Base-by-base conservation (phyloP, 225 moss, liverwort and hornwort species). In the Pseudisothecium myosuroides region DNA sequence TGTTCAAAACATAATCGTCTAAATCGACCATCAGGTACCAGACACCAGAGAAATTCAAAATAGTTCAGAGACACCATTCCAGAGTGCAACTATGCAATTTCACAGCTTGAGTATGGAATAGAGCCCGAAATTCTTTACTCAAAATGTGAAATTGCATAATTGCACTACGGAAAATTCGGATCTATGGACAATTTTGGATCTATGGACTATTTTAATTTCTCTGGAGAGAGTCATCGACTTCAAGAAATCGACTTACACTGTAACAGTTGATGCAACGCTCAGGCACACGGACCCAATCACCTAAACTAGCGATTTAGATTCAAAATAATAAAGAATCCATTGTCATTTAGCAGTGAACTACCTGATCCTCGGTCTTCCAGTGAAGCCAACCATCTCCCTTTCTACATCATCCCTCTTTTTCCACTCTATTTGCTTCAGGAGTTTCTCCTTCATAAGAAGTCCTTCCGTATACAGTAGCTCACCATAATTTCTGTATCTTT, bases 381-480 rank as follows among this genome's bases (percentile, higher is more conserved):
- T 98, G 91, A 96, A 90, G 31, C 93, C 92, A 47, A 91, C 89
- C 95, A 97, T 93, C 93, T 98, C 98, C 81, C 87, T 93, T 72
- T 90, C 91, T 89, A 88, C 93, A 88, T 96, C 97, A 67, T 96
- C 94, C 91, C 91, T 92, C 80, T 97, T 93, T 87, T 95, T 97
- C 82, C 92, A 85, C 85, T 91, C 87, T 37, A 93, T 90, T 86
- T 87, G 56, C 83, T 91, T 93, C 78, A 94, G 80, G 62, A 93
- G 87, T n/a, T 95, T 95, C 77, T 95, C 94, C 84, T 86, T 93
- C 86, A 94, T 93, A 56, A 84, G 76, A 62, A 97, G 91, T 37
- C 97, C 98, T 92, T 97, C 98, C 41, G 90, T 88, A 39, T 98
- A 97, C 71, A 98, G 88, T 66, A 98, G 89, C 83, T 98, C 98